phyloP scores from a whole-genome alignment of 2,329 filamentous ascomycete genomes.

The Exophiala dermatitidis region DNA sequence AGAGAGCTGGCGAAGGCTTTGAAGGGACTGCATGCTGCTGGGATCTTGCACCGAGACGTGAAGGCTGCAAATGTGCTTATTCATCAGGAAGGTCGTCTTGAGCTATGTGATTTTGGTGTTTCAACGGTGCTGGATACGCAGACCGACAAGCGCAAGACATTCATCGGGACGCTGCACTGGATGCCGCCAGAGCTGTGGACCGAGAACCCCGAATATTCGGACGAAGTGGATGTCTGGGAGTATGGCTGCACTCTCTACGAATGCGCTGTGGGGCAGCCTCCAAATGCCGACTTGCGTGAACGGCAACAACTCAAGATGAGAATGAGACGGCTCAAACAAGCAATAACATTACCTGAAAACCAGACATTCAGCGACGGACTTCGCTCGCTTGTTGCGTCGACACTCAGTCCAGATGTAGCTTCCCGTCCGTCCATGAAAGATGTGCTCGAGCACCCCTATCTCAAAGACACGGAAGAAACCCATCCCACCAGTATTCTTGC shows the following conservation, averaged over 20 bases:
- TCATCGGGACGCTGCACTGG: slow-evolving; percentile 60
- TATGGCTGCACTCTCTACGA: slow-evolving; percentile 46
- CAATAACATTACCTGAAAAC: slow-evolving; percentile 38
- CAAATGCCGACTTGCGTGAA: slow-evolving; percentile 42
- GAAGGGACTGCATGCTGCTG: slow-evolving; percentile 57
- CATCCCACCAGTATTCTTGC: slow-evolving; percentile 41
- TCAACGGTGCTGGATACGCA: slow-evolving; percentile 55
- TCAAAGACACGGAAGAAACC: slow-evolving; percentile 36
- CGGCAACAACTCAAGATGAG: slow-evolving; percentile 29
- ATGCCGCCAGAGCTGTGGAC: slow-evolving; percentile 56
- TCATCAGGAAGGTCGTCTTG: slow-evolving; percentile 54
- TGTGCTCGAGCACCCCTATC: slow-evolving; percentile 41
- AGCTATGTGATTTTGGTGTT: slow-evolving; percentile 61
- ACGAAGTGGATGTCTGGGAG: slow-evolving; percentile 47
- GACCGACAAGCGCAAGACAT: slow-evolving; percentile 55
- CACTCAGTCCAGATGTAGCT: slow-evolving; percentile 38
- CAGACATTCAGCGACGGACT: slow-evolving; percentile 40
- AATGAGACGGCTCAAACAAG: slow-evolving; percentile 41
- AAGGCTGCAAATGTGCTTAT: slow-evolving; percentile 60
- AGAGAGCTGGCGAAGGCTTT: slow-evolving; percentile 56
- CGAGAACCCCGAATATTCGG: slow-evolving; percentile 41
- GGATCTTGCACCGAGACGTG: slow-evolving; percentile 59
- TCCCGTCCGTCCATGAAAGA: slow-evolving; percentile 43
- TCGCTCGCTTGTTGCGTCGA: slow-evolving; percentile 40
- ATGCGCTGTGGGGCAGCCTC: slow-evolving; percentile 44